Evolutionary conservation across 225 moss, liverwort and hornwort genomes (phyloP), one percentile per base, ranked within the genome.

Genomic region (Antitrichia curtipendula): DNA sequence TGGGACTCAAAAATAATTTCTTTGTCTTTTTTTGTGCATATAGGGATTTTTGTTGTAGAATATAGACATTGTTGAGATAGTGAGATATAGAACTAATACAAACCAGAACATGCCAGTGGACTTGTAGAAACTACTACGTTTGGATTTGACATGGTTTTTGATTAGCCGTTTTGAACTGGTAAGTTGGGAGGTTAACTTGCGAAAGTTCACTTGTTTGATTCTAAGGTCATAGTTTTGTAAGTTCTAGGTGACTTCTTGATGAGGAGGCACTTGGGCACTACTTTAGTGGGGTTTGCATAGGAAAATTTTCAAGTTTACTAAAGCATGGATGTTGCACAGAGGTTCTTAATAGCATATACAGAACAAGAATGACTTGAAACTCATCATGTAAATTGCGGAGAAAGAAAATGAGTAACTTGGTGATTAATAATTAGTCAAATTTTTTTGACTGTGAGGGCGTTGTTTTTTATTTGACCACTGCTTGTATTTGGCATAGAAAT

Each of bases 21-120:
- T 74, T 82, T 70, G 57, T 86, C 88, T 80, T 78, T 78, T 78
- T 78, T 87, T 91, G 89, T 91, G 85, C 79, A 88, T 87, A 90
- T 59, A 72, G 64, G 54, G 54, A 87, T 82, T 87, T 84, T 76
- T 75, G 80, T 83, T 91, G 86, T 90, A 91, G 90, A 62, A 82
- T 89, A 88, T 83, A 73, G 88, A 79, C 83, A 62, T 83, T 88
- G 80, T 75, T 75, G 86, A 83, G 75, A 86, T 45, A 91, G 83
- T 72, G 86, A 83, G 90, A 86, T 73, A 83, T 68, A 68, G 61
- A 71, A 86, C 75, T 60, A 68, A 80, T 86, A 61, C 86, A 64
- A 85, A 85, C 89, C 85, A 71, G 82, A 78, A 63, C 22, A 85
- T 85, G 78, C 85, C 16, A 62, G 72, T 89, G 85, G 77, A 78